Conservation (phyloP, 2,329 filamentous ascomycete species). For the Colletotrichum nymphaeae region DNA sequence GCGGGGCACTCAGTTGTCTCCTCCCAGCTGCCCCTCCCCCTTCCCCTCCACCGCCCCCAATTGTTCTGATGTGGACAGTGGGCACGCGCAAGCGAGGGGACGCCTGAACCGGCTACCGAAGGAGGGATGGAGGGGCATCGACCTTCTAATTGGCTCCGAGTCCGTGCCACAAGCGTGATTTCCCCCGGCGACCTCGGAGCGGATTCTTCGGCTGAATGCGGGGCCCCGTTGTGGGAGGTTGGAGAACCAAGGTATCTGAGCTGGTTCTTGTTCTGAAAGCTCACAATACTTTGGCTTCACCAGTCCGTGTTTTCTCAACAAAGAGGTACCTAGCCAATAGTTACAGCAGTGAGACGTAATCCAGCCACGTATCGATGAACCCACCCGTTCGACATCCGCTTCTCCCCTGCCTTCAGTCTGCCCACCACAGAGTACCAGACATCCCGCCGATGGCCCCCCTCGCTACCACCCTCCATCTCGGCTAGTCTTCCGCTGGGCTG, state of each 20-base stretch:
- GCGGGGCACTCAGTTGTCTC: not conserved
- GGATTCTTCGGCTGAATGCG: conserved; percentile 25
- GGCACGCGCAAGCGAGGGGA: not conserved
- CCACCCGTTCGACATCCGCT: not conserved
- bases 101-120: conserved; percentile 4
- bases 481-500: not conserved
- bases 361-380: not conserved
- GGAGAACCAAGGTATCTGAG: not conserved
- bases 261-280: not conserved
- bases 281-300: too few relatives aligned
- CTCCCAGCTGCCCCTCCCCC: not conserved
- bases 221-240: not conserved
- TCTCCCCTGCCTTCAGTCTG: not conserved
- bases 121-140: not conserved
- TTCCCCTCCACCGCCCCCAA: not conserved
- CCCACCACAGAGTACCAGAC: not conserved
- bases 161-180: not conserved
- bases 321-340: too few relatives aligned
- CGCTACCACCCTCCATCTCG: not conserved
- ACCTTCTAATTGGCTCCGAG: not conserved
- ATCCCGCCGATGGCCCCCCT: not conserved
- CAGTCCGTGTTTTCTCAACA: too few relatives aligned
- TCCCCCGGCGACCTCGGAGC: conserved; percentile 29
- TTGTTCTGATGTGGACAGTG: not conserved
- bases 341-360: not conserved